These are phyloP conservation scores for Colletotrichum tofieldiae DNA, from an alignment of 2,329 filamentous ascomycete species.

Conservation along the genomic window DNA sequence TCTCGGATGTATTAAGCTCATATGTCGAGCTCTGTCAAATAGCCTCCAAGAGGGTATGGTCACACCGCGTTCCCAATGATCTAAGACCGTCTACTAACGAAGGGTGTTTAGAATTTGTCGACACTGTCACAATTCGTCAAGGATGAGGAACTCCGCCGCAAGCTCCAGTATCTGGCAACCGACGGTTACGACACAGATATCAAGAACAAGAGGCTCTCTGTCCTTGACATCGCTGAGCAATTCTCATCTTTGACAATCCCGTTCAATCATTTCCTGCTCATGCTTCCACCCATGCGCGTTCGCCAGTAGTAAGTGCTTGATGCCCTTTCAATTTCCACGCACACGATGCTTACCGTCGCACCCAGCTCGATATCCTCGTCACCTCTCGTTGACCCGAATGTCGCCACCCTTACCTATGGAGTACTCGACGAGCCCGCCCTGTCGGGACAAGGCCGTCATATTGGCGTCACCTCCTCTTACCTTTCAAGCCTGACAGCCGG, in stretches of 20 bases:
- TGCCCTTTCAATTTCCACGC: not conserved
- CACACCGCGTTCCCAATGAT: slow-evolving; percentile 34
- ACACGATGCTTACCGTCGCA: not conserved
- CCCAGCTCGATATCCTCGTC: slow-evolving; percentile 77
- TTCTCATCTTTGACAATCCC: slow-evolving; percentile 68
- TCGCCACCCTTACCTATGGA: slow-evolving; percentile 75
- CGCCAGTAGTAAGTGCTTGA: slow-evolving; percentile 51
- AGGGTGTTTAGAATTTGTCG: slow-evolving; percentile 58
- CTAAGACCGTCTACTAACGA: not conserved
- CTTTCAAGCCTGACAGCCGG: slow-evolving; percentile 64
- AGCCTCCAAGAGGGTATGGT: slow-evolving; percentile 75
- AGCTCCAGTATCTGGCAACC: slow-evolving; percentile 57
- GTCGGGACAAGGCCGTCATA: slow-evolving; percentile 64
- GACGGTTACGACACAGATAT: slow-evolving; percentile 58
- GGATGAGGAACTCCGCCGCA: slow-evolving; percentile 53
- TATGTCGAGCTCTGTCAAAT: slow-evolving; percentile 83
- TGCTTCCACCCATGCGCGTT: slow-evolving; percentile 74
- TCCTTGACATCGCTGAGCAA: slow-evolving; percentile 75
- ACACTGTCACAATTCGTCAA: slow-evolving; percentile 43
- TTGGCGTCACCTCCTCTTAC: slow-evolving; percentile 75
- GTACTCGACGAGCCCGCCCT: slow-evolving; percentile 69
- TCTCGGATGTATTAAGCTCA: slow-evolving; percentile 74
- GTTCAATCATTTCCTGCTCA: slow-evolving; percentile 72
- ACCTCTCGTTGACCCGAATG: slow-evolving; percentile 68
- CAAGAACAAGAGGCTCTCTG: slow-evolving; percentile 64